phyloP scores from a whole-genome alignment of 2,329 filamentous ascomycete genomes.

The Thelonectria discophora region DNA sequence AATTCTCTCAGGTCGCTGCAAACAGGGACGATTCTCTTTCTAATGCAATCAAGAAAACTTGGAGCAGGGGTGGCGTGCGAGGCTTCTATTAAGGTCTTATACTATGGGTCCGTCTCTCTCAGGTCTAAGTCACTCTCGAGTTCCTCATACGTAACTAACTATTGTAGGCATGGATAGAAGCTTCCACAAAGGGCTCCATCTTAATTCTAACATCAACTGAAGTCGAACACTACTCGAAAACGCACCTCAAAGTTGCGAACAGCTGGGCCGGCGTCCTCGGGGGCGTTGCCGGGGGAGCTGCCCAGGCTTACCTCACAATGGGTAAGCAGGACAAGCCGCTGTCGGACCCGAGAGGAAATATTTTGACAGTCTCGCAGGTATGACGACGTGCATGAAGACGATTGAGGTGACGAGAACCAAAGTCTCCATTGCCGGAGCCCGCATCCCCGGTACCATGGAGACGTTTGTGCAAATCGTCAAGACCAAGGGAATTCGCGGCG shows the following conservation, averaged over 20 bases:
- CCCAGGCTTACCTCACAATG: conserved; percentile 26
- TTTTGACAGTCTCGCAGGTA: not conserved
- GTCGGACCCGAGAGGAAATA: too few species aligned
- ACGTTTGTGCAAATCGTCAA: conserved; percentile 18
- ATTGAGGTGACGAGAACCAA: conserved; percentile 23
- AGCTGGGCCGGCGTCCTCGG: conserved; percentile 8
- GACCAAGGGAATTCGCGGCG: conserved; percentile 19
- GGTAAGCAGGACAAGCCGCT: not conserved
- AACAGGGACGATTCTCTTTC: conserved; percentile 13
- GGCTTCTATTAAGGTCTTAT: conserved; percentile 25
- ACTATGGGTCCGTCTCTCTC: conserved; percentile 11
- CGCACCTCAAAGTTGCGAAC: conserved; percentile 3
- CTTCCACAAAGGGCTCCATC: conserved; percentile 21
- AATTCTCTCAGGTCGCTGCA: not conserved
- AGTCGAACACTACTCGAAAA: conserved; percentile 18
- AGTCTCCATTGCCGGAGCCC: not conserved
- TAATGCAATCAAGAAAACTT: conserved; percentile 21
- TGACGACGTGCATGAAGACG: conserved; percentile 26
- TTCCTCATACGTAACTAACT: not conserved
- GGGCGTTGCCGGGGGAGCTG: conserved; percentile 17
- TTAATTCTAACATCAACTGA: conserved; percentile 21
- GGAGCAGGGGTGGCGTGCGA: conserved; percentile 11
- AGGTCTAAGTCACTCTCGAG: not conserved
- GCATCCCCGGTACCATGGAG: conserved; percentile 22
- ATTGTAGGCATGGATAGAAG: conserved; percentile 24